phyloP scores from a whole-genome alignment of 306 rosid genomes.

The Castanopsis chinensis region DNA sequence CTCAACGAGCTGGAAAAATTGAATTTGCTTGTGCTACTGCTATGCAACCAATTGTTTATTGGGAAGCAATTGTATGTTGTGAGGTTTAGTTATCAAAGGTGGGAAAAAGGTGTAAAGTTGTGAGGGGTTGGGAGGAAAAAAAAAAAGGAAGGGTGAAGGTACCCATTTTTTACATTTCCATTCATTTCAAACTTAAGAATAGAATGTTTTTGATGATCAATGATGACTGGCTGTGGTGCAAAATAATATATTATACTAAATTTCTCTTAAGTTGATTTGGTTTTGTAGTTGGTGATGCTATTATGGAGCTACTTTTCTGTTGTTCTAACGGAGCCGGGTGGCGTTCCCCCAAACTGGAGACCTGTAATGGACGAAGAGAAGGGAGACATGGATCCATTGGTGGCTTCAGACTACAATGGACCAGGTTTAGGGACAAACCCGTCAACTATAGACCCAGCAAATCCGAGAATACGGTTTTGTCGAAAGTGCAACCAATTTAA shows the following conservation, averaged over 20 bases:
- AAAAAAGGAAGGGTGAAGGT: neutral
- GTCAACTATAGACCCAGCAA: slow-evolving; percentile 24
- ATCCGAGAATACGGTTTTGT: slow-evolving; percentile 54
- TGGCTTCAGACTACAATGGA: slow-evolving; percentile 31
- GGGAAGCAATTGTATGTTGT: neutral
- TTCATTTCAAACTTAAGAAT: neutral
- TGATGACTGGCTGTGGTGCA: neutral
- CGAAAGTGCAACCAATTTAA: slow-evolving; percentile 74
- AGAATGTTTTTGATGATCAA: neutral
- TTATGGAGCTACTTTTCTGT: slow-evolving; percentile 77
- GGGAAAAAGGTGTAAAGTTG: neutral
- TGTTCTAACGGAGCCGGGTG: slow-evolving; percentile 67
- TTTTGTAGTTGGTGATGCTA: slow-evolving; percentile 74
- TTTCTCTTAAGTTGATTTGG: slow-evolving; percentile 22
- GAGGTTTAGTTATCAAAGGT: neutral
- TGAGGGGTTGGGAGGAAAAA: neutral
- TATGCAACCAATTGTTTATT: neutral
- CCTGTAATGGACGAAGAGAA: slow-evolving; percentile 58
- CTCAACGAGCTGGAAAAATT: neutral
- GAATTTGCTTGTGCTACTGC: neutral
- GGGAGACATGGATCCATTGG: slow-evolving; percentile 44
- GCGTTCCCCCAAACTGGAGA: slow-evolving; percentile 64
- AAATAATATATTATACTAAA: slow-evolving; percentile 1
- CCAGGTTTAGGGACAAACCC: slow-evolving; percentile 23
- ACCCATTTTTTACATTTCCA: neutral